Evolutionary conservation across 257 asterid species (phyloP), one percentile per base, ranked within the genome.

Genomic region (Solanum infundibuliforme): DNA sequence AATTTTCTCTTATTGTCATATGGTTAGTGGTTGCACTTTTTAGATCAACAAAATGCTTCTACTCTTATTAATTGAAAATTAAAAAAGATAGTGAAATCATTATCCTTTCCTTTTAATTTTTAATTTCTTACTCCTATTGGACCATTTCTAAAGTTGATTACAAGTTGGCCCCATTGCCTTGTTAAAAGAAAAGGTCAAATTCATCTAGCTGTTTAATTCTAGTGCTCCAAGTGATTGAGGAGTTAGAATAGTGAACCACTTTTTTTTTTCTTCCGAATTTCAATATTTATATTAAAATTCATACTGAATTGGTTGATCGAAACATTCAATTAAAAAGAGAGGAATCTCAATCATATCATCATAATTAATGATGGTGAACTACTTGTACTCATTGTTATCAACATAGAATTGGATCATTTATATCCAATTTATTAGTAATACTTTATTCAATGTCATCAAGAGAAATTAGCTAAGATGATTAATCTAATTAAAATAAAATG

Each of bases 1-100:
- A 81, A 21, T 8, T 62, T 13, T 46, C 34, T 73, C 83, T 31
- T 16, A 55, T 86, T 35, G 41, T 29, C 83, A 66, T 83, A 35
- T 86, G 52, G 85, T 87, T 58, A 84, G 84, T 81, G 87, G 87
- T 86, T 87, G 86, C 90, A 90, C 91, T 73, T 68, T 81, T 39
- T 79, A 77, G 87, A 87, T 84, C 84, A 87, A 81, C 89, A 85
- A 7, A 87, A 90, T 87, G 23, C 52, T 58, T 90, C 77, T 87
- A 82, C 85, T 60, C 66, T 75, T 41, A 38, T 58, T 55, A 55
- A 55, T 55, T 58, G 20, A 58, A 18, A 87, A 7, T 55, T 58
- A 58, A 58, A 18, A 87, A 7, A 72, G 10, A 36, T 34, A 77
- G 84, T 89, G 86, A 39, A 68, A 31, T 68, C 79, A 32, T 72